Conservation (phyloP, 805 yeast genomes). For the Ogataea sp. region DNA sequence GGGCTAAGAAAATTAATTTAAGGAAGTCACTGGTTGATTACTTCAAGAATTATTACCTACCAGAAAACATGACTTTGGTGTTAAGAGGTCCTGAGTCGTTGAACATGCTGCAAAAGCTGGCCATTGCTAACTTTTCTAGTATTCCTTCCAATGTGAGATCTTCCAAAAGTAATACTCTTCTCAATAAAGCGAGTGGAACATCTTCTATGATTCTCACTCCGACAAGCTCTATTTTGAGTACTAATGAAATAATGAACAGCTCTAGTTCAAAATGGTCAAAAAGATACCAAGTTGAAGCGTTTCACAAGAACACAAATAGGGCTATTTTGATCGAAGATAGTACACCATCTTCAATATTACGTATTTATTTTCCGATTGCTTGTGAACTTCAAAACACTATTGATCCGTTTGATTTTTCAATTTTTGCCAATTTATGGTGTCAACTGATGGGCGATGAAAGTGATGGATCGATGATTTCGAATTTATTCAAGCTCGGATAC, state of each 20-base stretch:
- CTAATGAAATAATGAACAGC: slow-evolving; percentile 1
- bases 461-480: slow-evolving; percentile 36
- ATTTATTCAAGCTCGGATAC: slow-evolving; percentile 26
- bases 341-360: slow-evolving; percentile 25
- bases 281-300: slow-evolving; percentile 14
- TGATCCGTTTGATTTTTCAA: slow-evolving; percentile 13
- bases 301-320: slow-evolving; percentile 15
- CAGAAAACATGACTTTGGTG: slow-evolving; percentile 49
- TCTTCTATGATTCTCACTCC: no score
- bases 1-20: slow-evolving; percentile 26
- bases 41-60: slow-evolving; percentile 31
- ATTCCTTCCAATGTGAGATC: background rate
- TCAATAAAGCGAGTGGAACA: no score
- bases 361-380: slow-evolving; percentile 34
- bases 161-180: background rate
- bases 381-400: slow-evolving; percentile 3
- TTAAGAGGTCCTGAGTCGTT: slow-evolving; percentile 61
- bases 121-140: slow-evolving; percentile 15
- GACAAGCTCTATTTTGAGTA: background rate
- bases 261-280: slow-evolving; percentile 13
- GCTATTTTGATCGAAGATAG: slow-evolving; percentile 29
- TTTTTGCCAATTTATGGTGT: slow-evolving; percentile 40
- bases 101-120: slow-evolving; percentile 46
- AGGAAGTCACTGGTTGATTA: slow-evolving; percentile 29
- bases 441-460: slow-evolving; percentile 60